Percentiles rank a stretch among this genome's conserved stretches.
phyloP scores from a whole-genome alignment of 805 yeast species.

The Candida montana region DNA sequence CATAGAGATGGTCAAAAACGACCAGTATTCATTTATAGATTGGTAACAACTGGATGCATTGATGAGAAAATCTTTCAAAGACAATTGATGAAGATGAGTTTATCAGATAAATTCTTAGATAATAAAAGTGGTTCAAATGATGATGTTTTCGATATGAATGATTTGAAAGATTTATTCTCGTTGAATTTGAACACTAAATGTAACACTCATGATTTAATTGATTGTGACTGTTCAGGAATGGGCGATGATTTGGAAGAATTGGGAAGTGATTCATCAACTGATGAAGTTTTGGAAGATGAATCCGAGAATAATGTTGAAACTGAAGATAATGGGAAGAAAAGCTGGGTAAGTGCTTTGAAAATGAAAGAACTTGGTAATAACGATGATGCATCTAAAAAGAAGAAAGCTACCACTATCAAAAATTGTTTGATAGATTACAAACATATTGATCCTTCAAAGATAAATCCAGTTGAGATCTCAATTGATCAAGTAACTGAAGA shows the following conservation, averaged over 20 bases:
- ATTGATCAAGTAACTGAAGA: conserved; percentile 32
- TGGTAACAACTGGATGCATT: conserved; percentile 82
- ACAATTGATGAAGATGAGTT: conserved; percentile 75
- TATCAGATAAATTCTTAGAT: conserved; percentile 68
- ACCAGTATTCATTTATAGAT: conserved; percentile 75
- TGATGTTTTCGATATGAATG: conserved; percentile 63
- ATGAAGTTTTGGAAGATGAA: conserved; percentile 20
- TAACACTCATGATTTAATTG: conserved; percentile 75
- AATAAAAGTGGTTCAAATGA: conserved; percentile 40
- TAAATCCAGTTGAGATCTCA: conserved; percentile 10
- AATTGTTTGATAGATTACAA: conserved; percentile 56
- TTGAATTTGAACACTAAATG: conserved; percentile 44
- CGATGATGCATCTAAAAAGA: conserved; percentile 19
- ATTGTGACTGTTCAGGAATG: conserved; percentile 54
- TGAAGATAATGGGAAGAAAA: conserved; percentile 2
- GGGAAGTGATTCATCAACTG: conserved; percentile 9
- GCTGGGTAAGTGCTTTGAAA: conserved; percentile 22
- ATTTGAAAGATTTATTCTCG: conserved; percentile 71
- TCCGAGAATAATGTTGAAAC: conserved; percentile 11
- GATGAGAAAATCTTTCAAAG: conserved; percentile 94
- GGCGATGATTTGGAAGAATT: conserved; percentile 34
- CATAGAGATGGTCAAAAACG: conserved; percentile 88
- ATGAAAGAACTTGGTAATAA: conserved; percentile 10
- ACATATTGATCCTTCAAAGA: conserved; percentile 50
- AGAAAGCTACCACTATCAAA: conserved; percentile 41